phyloP scores from a whole-genome alignment of 106 monocot species.

The Dendrobium chrysotoxum region DNA sequence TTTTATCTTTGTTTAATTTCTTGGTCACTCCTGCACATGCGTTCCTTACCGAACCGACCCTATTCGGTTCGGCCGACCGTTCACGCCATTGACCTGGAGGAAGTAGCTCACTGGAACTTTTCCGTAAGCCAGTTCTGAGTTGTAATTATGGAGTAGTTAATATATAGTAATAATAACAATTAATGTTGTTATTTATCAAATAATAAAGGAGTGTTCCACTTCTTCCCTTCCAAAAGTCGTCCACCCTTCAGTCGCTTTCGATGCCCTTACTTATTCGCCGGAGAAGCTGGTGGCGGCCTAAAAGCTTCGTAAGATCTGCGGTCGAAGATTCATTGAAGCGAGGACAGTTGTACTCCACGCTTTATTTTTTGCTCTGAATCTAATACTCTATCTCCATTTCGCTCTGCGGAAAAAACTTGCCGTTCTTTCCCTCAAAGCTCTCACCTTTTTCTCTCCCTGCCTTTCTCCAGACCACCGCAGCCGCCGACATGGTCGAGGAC shows the following conservation, averaged over 20 bases:
- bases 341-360: background rate
- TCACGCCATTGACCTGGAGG: background rate
- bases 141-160: background rate
- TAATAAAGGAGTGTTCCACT: background rate
- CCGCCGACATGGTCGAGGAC: slow-evolving; percentile 8
- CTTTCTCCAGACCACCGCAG: background rate
- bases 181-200: background rate
- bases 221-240: background rate
- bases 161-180: background rate
- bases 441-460: background rate
- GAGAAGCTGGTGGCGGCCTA: slow-evolving; percentile 5
- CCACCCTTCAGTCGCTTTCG: slow-evolving; percentile 1
- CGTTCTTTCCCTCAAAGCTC: too few relatives aligned
- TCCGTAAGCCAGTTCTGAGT: background rate
- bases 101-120: background rate
- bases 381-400: background rate
- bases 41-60: background rate
- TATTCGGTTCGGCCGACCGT: background rate
- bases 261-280: background rate
- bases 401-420: too few relatives aligned
- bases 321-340: background rate
- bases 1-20: background rate
- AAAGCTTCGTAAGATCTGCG: background rate
- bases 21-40: background rate
- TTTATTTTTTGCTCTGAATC: background rate